phyloP scores from a whole-genome alignment of 306 rosid genomes.

The Quercus mongolica region DNA sequence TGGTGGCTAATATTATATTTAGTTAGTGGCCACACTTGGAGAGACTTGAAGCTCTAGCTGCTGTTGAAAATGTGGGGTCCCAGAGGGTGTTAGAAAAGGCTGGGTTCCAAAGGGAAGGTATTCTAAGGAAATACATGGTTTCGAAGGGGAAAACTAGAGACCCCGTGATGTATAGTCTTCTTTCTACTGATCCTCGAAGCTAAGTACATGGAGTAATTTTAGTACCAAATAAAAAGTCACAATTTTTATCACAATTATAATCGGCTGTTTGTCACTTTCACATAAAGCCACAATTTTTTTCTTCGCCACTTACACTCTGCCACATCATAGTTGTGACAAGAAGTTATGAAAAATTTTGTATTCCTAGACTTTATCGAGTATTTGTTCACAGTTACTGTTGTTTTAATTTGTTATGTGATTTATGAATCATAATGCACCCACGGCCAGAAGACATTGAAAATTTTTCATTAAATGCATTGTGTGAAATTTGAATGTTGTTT shows the following conservation, averaged over 20 bases:
- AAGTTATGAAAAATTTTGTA: too few relatives aligned
- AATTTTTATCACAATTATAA: too few relatives aligned
- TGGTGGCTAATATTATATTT: slow-evolving; percentile 41
- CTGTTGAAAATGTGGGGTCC: slow-evolving; percentile 57
- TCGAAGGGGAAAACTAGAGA: slow-evolving; percentile 47
- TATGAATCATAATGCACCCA: background rate
- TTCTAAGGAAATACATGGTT: too few relatives aligned
- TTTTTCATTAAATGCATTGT: background rate
- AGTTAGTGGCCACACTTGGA: slow-evolving; percentile 46
- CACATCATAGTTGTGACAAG: too few relatives aligned
- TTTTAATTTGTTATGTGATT: background rate
- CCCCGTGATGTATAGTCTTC: slow-evolving; percentile 40
- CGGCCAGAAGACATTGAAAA: background rate
- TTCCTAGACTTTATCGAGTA: too few relatives aligned
- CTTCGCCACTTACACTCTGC: background rate
- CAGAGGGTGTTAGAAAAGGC: slow-evolving; percentile 41
- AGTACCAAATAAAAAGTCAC: too few relatives aligned
- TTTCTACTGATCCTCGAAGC: slow-evolving; percentile 25
- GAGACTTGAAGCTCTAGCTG: slow-evolving; percentile 74
- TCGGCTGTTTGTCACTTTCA: too few relatives aligned
- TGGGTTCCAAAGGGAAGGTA: too few relatives aligned
- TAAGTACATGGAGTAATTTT: background rate
- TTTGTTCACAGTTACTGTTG: too few relatives aligned
- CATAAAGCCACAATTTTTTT: too few relatives aligned
- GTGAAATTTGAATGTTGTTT: background rate